Evolutionary conservation across 2,329 filamentous ascomycete genomes (phyloP), one percentile per base, ranked within the genome.

Genomic region (Dothideomycetes sp.): DNA sequence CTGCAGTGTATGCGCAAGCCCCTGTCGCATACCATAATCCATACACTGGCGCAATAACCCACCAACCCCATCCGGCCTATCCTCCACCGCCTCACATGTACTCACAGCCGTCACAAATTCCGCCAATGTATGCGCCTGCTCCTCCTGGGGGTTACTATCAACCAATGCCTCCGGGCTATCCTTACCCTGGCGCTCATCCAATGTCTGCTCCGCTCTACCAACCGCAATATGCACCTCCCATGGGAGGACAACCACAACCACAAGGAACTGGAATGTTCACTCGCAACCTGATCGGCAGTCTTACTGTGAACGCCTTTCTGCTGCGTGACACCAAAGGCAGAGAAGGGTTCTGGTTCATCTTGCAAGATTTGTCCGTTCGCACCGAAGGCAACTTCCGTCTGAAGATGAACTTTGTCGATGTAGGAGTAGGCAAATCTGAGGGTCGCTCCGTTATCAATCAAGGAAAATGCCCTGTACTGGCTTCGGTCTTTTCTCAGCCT

Each of bases 291-390:
- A 96, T 98, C 48, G 91, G 91, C 2, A 94, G 84, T 59, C 69
- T 94, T 37, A 81, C 85, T 5, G 87, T 88, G 22, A 94, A 88
- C 54, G 89, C 89, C 2, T 89, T 88, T 56, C 78, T 82, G 22
- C 71, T 96, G 39, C 80, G 76, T 2, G 88, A 96, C 51, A 76
- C 79, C 1, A 69, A 83, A 12, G 81, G 85, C 49, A 84, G 85
- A 58, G 78, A 84, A 36, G 89, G 89, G 2, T 87, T 94, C 49
- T 98, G 89, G 89, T 98, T 98, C 54, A 84, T 98, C 32, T 69
- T 96, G 39, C 89, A 95, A 60, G 91, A 98, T 64, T 69, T 98
- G 30, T 94, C 87, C 53, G 89, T 98, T 22, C 76, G 91, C 32
- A 94, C 87, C 0, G 91, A 96, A 61, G 91, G 91, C 9, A 76